phyloP scores from a whole-genome alignment of 2,329 filamentous ascomycete genomes.

The Colletotrichum falcatum region DNA sequence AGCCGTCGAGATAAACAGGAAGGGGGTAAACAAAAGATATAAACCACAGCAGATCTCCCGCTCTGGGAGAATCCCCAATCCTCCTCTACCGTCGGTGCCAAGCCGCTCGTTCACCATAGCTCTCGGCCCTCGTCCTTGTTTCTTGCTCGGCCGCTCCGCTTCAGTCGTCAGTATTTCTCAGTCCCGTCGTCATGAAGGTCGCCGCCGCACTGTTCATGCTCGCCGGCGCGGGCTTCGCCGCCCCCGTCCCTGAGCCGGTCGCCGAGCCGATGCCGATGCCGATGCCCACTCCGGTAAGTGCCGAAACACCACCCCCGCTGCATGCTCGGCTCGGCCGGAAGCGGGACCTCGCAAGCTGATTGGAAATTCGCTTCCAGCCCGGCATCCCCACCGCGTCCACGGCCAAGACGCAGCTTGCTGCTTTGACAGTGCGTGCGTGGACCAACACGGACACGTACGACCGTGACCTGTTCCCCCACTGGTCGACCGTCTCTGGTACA shows the following conservation, averaged over 20 bases:
- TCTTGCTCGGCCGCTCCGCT: conserved; percentile 1
- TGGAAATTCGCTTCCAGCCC: conserved; percentile 53
- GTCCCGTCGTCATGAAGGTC: conserved; percentile 40
- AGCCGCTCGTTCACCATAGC: conserved; percentile 24
- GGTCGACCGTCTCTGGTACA: conserved; percentile 72
- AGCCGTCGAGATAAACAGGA: conserved; percentile 20
- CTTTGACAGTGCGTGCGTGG: conserved; percentile 67
- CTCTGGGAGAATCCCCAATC: conserved; percentile 1
- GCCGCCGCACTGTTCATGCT: conserved; percentile 40
- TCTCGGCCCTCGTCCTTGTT: conserved; percentile 19
- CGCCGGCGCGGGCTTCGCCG: conserved; percentile 43
- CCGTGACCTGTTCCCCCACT: conserved; percentile 78
- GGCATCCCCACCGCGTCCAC: conserved; percentile 70
- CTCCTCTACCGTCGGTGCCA: conserved; percentile 27
- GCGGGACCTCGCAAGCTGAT: neutral
- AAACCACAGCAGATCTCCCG: conserved; percentile 37
- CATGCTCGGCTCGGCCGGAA: neutral
- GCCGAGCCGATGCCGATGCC: conserved; percentile 31
- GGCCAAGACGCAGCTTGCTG: conserved; percentile 69
- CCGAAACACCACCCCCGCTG: neutral
- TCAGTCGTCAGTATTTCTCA: neutral
- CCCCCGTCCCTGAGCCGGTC: conserved; percentile 40
- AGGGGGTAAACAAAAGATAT: conserved; percentile 27
- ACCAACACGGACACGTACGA: conserved; percentile 69
- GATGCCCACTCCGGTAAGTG: conserved; percentile 46